These are phyloP conservation scores for Syzygium aqueum DNA, from an alignment of 345 rosid species.

Conservation along the genomic window DNA sequence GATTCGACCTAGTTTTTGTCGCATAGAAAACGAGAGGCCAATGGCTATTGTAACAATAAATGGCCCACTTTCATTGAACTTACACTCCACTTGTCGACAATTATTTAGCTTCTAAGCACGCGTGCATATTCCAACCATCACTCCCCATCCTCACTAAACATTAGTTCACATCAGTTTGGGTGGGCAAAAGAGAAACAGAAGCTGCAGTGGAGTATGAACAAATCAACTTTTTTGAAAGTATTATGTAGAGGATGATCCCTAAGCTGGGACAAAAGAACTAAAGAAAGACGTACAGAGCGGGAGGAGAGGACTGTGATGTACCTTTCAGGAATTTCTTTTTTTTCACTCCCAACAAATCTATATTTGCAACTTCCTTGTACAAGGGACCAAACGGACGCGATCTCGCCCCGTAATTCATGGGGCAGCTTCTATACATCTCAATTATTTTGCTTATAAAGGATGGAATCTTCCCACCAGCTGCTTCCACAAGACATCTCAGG, in stretches of 20 bases:
- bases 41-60: background rate
- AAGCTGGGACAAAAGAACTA: background rate
- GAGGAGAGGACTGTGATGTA: slow-evolving; percentile 4
- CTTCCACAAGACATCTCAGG: slow-evolving; percentile 9
- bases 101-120: background rate
- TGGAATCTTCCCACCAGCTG: slow-evolving; percentile 4
- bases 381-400: slow-evolving; percentile 8
- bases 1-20: background rate
- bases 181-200: background rate
- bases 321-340: slow-evolving; percentile 12
- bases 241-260: background rate
- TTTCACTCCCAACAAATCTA: slow-evolving; percentile 5
- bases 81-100: background rate
- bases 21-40: background rate
- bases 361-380: slow-evolving; percentile 24
- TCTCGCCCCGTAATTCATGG: slow-evolving; percentile 30
- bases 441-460: slow-evolving; percentile 26
- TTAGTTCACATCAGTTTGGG: background rate
- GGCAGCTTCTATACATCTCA: slow-evolving; percentile 35
- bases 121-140: background rate
- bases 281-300: background rate
- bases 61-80: background rate
- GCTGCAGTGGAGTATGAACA: background rate
- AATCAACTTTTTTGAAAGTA: background rate
- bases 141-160: background rate